A percentile compares a stretch with the other conserved stretches of the same genome.
These are phyloP conservation scores for Ophiostoma fasciatum DNA, from an alignment of 2,329 filamentous ascomycete genomes.

Conservation along the genomic window DNA sequence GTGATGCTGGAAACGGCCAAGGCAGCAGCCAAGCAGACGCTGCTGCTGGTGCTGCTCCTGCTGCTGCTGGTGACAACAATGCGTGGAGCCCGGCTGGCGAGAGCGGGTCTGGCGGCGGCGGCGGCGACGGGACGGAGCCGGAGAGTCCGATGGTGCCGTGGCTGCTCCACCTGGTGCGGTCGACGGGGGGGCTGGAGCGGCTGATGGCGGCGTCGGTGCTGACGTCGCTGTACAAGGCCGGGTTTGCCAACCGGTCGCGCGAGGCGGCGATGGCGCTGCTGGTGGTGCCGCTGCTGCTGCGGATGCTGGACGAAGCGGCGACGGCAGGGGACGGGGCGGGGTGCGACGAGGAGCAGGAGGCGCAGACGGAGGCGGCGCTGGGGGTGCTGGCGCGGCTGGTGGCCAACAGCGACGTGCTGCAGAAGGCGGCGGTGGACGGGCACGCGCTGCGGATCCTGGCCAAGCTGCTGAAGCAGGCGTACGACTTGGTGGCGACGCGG, in stretches of 20 bases:
- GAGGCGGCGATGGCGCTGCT: constrained; percentile 51
- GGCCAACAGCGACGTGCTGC: constrained; percentile 61
- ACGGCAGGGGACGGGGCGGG: constrained; percentile 23
- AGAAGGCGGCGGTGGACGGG: constrained; percentile 65
- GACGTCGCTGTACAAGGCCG: constrained; percentile 53
- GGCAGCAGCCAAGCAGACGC: not conserved
- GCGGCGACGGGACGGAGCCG: constrained; percentile 34
- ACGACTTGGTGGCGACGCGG: constrained; percentile 26
- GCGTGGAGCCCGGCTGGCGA: too few relatives aligned
- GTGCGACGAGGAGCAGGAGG: constrained; percentile 28
- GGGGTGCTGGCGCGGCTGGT: constrained; percentile 65
- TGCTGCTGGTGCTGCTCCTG: too few relatives aligned
- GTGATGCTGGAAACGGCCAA: not conserved
- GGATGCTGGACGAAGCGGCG: constrained; percentile 27
- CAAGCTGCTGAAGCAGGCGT: constrained; percentile 35
- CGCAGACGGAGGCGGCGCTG: constrained; percentile 56
- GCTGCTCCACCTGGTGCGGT: constrained; percentile 51
- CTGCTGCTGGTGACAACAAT: too few relatives aligned
- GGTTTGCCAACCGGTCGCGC: constrained; percentile 47
- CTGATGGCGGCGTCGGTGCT: constrained; percentile 56
- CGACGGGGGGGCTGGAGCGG: constrained; percentile 40
- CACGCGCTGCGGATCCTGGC: constrained; percentile 31
- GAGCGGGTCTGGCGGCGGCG: too few relatives aligned
- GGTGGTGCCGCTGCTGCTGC: constrained; percentile 55
- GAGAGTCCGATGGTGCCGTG: constrained; percentile 62